Evolutionary conservation across 2,329 filamentous ascomycete genomes (phyloP), one percentile per base, ranked within the genome.

Genomic region (Sclerotinia sclerotiorum): DNA sequence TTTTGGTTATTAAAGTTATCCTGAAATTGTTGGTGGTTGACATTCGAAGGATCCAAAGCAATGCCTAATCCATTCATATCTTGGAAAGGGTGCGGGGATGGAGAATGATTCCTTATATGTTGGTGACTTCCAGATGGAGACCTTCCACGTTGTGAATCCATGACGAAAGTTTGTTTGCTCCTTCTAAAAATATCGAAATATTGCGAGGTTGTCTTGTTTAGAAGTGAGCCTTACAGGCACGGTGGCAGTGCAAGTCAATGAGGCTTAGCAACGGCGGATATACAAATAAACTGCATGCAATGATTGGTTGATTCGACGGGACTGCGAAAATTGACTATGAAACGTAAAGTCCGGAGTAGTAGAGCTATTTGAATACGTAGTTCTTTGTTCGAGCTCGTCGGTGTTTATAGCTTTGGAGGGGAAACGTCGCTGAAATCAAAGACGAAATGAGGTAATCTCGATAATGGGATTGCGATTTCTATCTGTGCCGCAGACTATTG

Each of bases 131-230:
- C 82, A 76, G 88, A 89, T 73, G 84, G 85, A 74, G 88, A 89
- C 77, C 87, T 87, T 77, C 86, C 86, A 78, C 85, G 82, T 77
- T 84, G 83, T 78, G 83, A 81, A 80, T 87, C 84, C 84, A 86
- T 85, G 69, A 68, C 66, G 68, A 69, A 51, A 74, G 76, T 75
- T 72, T 74, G 71, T 72, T 67, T 79, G 76, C 77, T 80, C 70
- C 76, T 76, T 72, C 76, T 76, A 76, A 75, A 77, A 77, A 65
- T 65, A 65, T 11, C 44, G 56, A 64, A 77, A 24, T 49, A 6
- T 52, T 55, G 62, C 49, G 66, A 64, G 35, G 60, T 56, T 68
- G 48, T 57, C n/a, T 56, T 39, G 48, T 44, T n/a, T 56, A 52
- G 48, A 49, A 67, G 56, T 67, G 56, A 68, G 66, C 66, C 66